Evolutionary conservation across 208 protist genomes (phyloP).

Genomic region (Crithidia mellificae): DNA sequence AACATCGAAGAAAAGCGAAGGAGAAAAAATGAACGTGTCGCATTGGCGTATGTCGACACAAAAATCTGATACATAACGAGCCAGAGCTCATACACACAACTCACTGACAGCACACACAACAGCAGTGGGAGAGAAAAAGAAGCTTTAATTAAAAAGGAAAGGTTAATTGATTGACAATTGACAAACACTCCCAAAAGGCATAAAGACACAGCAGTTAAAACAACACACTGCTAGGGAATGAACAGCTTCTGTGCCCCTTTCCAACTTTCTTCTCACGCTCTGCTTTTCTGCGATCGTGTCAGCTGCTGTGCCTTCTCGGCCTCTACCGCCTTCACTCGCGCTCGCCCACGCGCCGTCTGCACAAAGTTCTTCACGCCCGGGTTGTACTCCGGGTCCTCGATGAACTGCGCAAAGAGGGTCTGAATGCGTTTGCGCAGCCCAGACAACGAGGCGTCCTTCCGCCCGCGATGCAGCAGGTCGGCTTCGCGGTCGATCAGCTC

Average conservation of each 20-base stretch:
- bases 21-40: not conserved
- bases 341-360: slow-evolving; percentile 48
- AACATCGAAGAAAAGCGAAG: not conserved
- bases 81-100: not conserved
- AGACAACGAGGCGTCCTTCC: slow-evolving; percentile 59
- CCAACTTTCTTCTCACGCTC: not conserved
- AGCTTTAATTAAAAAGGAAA: too few relatives aligned
- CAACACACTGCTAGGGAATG: too few relatives aligned
- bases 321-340: slow-evolving; percentile 29
- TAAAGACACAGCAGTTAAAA: too few relatives aligned
- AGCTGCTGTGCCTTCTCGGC: slow-evolving; percentile 1
- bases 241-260: too few relatives aligned
- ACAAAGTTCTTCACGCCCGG: slow-evolving; percentile 84
- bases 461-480: slow-evolving; percentile 94
- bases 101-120: too few relatives aligned
- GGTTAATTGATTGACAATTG: too few relatives aligned
- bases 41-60: too few relatives aligned
- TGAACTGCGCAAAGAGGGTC: slow-evolving; percentile 94
- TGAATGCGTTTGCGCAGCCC: slow-evolving; percentile 88
- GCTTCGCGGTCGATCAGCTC: slow-evolving; percentile 97
- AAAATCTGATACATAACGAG: not conserved
- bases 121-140: too few relatives aligned
- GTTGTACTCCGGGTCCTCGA: slow-evolving; percentile 95
- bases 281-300: not conserved
- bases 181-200: too few relatives aligned